Evolutionary conservation across 2,329 filamentous ascomycete species (phyloP).

Genomic region (Epichloe elymi): DNA sequence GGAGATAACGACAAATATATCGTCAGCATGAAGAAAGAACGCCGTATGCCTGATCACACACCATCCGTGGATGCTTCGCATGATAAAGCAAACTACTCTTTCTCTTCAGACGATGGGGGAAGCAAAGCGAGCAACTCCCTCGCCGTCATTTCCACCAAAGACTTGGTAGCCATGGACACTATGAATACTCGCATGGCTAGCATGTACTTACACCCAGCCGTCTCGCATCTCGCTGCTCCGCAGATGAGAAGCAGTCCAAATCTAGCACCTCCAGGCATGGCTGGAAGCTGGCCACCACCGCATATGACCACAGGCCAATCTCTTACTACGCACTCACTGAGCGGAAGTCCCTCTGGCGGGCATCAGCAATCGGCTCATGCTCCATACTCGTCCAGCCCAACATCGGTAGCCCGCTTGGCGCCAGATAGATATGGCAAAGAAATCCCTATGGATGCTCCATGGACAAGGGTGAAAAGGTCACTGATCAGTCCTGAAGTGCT

Average conservation of each 20-base stretch:
- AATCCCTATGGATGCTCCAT: conserved; percentile 42
- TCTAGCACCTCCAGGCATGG: conserved; percentile 22
- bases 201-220: conserved; percentile 25
- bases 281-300: conserved; percentile 12
- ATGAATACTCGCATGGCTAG: conserved; percentile 28
- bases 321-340: conserved; percentile 14
- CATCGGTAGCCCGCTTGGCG: conserved; percentile 26
- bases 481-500: conserved; percentile 43
- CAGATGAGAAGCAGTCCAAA: conserved; percentile 16
- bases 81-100: conserved; percentile 19
- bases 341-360: conserved; percentile 15
- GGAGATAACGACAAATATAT: conserved; percentile 29
- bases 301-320: conserved; percentile 19
- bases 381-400: conserved; percentile 16
- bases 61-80: conserved; percentile 16
- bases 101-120: conserved; percentile 24
- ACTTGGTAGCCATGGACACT: conserved; percentile 36
- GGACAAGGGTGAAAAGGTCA: conserved; percentile 42
- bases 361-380: conserved; percentile 10
- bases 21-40: conserved; percentile 25
- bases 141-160: conserved; percentile 40
- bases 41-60: conserved; percentile 21
- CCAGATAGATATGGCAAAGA: conserved; percentile 44
- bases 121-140: conserved; percentile 23
- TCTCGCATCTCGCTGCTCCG: conserved; percentile 25